Conservation (phyloP, 2,329 filamentous ascomycete genomes). For the Arachnopeziza araneosa region DNA sequence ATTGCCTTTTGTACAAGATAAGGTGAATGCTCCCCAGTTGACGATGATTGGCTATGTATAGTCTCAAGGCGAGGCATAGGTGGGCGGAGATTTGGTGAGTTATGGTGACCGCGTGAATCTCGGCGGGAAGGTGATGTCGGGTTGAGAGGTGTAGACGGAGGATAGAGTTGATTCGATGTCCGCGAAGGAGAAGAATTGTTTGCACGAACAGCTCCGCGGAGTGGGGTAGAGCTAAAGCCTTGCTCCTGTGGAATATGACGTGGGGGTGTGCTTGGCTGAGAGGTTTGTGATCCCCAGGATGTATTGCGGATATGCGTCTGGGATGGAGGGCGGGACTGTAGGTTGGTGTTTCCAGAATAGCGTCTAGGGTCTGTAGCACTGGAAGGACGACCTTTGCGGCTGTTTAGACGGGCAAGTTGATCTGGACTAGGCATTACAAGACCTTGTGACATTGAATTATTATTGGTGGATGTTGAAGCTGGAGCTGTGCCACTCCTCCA, state of each 20-base stretch:
- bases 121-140: background rate
- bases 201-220: slow-evolving; percentile 11
- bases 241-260: slow-evolving; percentile 9
- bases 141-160: background rate
- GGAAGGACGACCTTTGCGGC: slow-evolving; percentile 26
- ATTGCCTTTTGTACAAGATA: slow-evolving; percentile 16
- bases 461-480: slow-evolving; percentile 57
- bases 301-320: slow-evolving; percentile 7
- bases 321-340: slow-evolving; percentile 4
- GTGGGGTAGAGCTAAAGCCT: slow-evolving; percentile 5
- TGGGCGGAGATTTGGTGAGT: slow-evolving; percentile 36
- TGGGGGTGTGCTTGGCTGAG: slow-evolving; percentile 11
- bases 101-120: slow-evolving; percentile 38
- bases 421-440: slow-evolving; percentile 77
- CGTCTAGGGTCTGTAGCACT: slow-evolving; percentile 25
- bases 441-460: slow-evolving; percentile 88
- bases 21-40: slow-evolving; percentile 20
- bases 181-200: slow-evolving; percentile 8
- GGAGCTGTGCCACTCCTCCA: slow-evolving; percentile 20
- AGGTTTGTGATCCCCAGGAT: slow-evolving; percentile 7
- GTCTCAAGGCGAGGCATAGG: slow-evolving; percentile 50
- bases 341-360: slow-evolving; percentile 12
- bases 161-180: slow-evolving; percentile 5
- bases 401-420: slow-evolving; percentile 29
- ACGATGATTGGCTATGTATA: slow-evolving; percentile 40